Evolutionary conservation across 345 rosid genomes (phyloP).

Genomic region (Bruguiera gymnorhiza): DNA sequence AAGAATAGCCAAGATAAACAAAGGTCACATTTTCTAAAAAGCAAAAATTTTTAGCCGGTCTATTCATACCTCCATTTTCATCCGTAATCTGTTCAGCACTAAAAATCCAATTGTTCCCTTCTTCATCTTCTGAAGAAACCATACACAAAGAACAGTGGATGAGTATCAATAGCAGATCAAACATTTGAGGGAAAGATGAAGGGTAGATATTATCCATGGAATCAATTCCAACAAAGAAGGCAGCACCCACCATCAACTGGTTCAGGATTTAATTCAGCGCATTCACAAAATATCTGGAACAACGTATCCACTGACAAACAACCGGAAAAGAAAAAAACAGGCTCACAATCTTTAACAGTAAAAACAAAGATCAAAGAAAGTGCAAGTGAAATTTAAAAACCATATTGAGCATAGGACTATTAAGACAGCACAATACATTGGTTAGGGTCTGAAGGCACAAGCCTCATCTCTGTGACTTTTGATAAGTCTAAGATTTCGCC

Average conservation of each 20-base stretch:
- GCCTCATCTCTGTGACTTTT: constrained; percentile 82
- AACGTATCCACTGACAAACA: constrained; percentile 64
- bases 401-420: background rate
- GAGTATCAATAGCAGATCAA: background rate
- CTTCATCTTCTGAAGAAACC: constrained; percentile 40
- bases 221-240: background rate
- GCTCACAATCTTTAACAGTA: background rate
- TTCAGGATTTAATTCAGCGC: constrained; percentile 95
- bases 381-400: background rate
- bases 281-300: constrained; percentile 79
- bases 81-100: constrained; percentile 71
- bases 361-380: background rate
- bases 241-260: constrained; percentile 61
- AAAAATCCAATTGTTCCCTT: constrained; percentile 64
- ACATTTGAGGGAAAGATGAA: background rate
- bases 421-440: constrained; percentile 43
- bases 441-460: constrained; percentile 79
- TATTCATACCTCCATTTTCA: constrained; percentile 46
- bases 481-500: constrained; percentile 52
- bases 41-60: background rate
- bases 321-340: constrained; percentile 12
- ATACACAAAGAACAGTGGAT: constrained; percentile 1
- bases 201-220: background rate
- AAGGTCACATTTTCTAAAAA: background rate
- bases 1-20: background rate